Conservation (phyloP, 2,329 filamentous ascomycete species). For the Trichoderma sp. region DNA sequence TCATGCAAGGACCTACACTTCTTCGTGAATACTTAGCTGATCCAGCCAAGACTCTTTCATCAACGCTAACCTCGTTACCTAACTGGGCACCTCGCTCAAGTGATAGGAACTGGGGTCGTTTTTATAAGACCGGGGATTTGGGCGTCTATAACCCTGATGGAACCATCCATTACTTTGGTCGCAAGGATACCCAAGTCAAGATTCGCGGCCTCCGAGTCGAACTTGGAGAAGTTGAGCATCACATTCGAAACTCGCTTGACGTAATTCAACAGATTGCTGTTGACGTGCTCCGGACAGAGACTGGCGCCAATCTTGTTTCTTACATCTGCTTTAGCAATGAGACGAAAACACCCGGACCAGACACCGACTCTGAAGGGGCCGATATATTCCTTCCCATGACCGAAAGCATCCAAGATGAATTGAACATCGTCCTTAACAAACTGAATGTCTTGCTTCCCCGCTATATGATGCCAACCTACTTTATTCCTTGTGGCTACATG, state of each 20-base stretch:
- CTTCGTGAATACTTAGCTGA: conserved; percentile 18
- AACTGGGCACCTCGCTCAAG: not conserved
- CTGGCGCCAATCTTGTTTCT: conserved; percentile 3
- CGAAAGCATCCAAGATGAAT: not conserved
- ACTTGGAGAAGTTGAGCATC: conserved; percentile 16
- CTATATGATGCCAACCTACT: conserved; percentile 18
- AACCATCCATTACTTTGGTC: not conserved
- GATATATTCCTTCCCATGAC: conserved; percentile 6
- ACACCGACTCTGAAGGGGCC: not conserved
- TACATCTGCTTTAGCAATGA: conserved; percentile 12
- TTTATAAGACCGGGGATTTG: conserved; percentile 13
- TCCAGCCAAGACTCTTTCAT: conserved; percentile 4
- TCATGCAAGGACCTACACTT: conserved; percentile 16
- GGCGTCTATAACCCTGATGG: conserved; percentile 14
- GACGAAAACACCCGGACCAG: not conserved
- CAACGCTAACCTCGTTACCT: not conserved
- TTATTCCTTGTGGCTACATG: conserved; percentile 17
- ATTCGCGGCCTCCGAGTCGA: conserved; percentile 20
- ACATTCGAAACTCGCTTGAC: not conserved
- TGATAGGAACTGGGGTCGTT: conserved; percentile 5
- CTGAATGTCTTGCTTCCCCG: not conserved
- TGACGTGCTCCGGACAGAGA: conserved; percentile 6
- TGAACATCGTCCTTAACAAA: not conserved
- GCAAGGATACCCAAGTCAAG: conserved; percentile 20
- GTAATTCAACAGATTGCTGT: conserved; percentile 8